Evolutionary conservation across 2,329 filamentous ascomycete species (phyloP), one percentile per base, ranked within the genome.

Genomic region (Colletotrichum godetiae): DNA sequence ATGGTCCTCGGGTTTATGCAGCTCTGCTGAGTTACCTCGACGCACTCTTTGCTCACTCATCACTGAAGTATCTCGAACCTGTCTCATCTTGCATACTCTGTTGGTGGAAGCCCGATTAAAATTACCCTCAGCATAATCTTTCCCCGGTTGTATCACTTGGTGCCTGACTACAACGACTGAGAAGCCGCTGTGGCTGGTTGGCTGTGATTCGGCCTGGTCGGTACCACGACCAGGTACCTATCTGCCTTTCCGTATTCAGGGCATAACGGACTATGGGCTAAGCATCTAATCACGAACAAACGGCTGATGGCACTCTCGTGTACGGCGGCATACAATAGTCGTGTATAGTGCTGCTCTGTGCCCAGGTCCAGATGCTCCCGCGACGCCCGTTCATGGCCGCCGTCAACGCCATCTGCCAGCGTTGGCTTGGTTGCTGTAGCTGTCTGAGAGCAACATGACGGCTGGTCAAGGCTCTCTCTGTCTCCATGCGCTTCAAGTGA

Each of bases 201-300:
- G 35, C 31, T 67, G 73, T 75, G 73, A 70, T 62, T 31, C 5
- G 22, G 37, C 63, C 22, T 22, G 10, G 27, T 2, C 86, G 31
- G 88, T 89, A 7, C 85, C 88, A 61, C 22, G 12, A 37, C 53
- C 13, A 24, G 24, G 49, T 42, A 49, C 22, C 13, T 33, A 49
- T 15, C 13, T 46, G 24, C 35, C 37, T 12, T 27, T 24, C 42
- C 7, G 22, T 62, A 29, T 35, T 53, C 11, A 24, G 7, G 4
- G 1, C 8, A 31, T 12, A 29, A 59, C 55, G 33, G 24, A 8
- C 11, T 24, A 19, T 52, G 31, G 29, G 35, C 31, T 29, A 24
- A 37, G 35, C 24, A 49, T 53, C 57, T 64, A 29, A 68, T 62
- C 31, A 52, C 15, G 52, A 68, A 31, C 31, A 63, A 59, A 69